Base-by-base conservation (phyloP, 73 alveolate species). In the Halteria grandinella region DNA sequence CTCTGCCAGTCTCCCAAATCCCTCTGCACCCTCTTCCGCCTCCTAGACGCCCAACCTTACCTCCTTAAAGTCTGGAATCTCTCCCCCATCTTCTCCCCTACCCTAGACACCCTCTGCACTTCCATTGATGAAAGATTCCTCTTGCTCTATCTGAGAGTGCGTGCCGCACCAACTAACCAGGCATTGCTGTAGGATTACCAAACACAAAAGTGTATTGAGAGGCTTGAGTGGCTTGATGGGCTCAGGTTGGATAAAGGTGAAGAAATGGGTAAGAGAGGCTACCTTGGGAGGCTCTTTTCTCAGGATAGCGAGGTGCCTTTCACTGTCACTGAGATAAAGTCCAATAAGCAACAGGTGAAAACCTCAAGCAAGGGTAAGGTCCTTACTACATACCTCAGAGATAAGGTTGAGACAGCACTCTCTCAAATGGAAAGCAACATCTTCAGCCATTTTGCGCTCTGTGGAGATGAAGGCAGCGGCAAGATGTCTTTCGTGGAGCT, bases 381-480 rank as follows among this genome's bases (percentile, higher is more conserved):
- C 6, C 27, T 28, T 23, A 49, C 83, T 32, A 31, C 11, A 6
- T 70, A 70, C 59, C 34, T 70, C n/a, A 12, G 55, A 12, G 43
- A 20, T 1, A 70, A 50, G 23, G 59, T 49, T 5, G 45, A 50
- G 1, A 8, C 14, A 20, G 34, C 50, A 12, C 5, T 33, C 7
- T 1, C 55, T 31, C 48, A 54, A 18, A 70, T 70, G 83, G 71
- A 70, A 10, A 36, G 34, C 15, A n/a, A 70, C 14, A 49, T 70
- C 25, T 70, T 70, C 34, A n/a, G 50, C 45, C 83, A 70, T 32
- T 32, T 70, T 31, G 70, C 33, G 4, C 47, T 70, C 21, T 3
- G 18, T 27, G 83, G 83, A 3, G 70, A 48, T 11, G 72, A 70
- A 48, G 83, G 83, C 23, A 50, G 83, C 51, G 83, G 83, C 14